Evolutionary conservation across 345 rosid genomes (phyloP).

Genomic region (Orychophragmus violaceus): DNA sequence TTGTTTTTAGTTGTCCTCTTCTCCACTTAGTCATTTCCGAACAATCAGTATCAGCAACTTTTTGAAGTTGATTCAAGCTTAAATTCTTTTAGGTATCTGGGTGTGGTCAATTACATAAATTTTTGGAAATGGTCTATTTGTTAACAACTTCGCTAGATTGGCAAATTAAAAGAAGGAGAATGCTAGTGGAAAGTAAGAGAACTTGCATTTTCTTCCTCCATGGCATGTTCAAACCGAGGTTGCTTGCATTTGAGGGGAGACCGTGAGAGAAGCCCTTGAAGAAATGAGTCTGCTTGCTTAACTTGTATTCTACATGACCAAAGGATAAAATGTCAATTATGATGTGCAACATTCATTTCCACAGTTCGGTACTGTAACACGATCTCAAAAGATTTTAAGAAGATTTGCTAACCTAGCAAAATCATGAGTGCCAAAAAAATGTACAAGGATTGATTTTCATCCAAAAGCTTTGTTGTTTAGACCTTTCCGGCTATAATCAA

Average conservation of each 20-base stretch:
- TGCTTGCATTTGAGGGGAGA: constrained; percentile 89
- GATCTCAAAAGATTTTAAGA: no score
- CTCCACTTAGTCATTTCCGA: constrained; percentile 50
- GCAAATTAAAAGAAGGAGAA: neutral
- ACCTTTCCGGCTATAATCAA: constrained; percentile 36
- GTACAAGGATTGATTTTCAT: constrained; percentile 69
- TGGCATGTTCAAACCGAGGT: constrained; percentile 62
- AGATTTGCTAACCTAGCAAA: constrained; percentile 73
- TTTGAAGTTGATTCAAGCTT: constrained; percentile 79
- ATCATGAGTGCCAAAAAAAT: constrained; percentile 98
- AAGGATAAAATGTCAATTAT: constrained; percentile 18
- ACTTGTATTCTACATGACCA: constrained; percentile 61
- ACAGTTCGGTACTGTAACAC: no score
- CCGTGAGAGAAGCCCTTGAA: constrained; percentile 84
- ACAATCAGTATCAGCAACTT: constrained; percentile 40
- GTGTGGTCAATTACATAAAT: constrained; percentile 18
- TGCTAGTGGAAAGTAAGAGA: constrained; percentile 13
- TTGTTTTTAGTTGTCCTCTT: constrained; percentile 57
- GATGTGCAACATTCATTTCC: neutral
- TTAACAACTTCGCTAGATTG: neutral
- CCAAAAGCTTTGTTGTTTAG: constrained; percentile 41
- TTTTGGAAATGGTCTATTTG: constrained; percentile 9
- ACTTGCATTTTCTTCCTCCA: constrained; percentile 92
- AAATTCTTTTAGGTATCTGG: constrained; percentile 82
- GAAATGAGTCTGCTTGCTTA: constrained; percentile 84